Percentiles rank a stretch among this genome's conserved stretches.
phyloP scores from a whole-genome alignment of 2,329 filamentous ascomycete species.

The Cladosporium velox region DNA sequence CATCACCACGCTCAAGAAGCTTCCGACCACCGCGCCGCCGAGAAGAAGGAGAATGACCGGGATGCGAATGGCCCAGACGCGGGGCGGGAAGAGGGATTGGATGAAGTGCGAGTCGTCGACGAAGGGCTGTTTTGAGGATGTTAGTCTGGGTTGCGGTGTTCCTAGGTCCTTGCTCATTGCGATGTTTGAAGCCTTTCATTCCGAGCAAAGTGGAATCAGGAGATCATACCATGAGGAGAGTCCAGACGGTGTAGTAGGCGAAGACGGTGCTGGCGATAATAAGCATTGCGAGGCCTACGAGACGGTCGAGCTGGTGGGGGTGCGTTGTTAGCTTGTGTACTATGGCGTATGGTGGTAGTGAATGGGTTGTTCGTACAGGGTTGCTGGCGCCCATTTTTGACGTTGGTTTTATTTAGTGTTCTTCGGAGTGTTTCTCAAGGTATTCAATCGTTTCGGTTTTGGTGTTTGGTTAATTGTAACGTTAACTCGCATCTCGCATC shows the following conservation, averaged over 20 bases:
- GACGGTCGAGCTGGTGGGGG: conserved; percentile 77
- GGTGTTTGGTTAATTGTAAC: background rate
- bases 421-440: background rate
- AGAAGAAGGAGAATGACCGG: conserved; percentile 94
- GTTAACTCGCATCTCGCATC: background rate
- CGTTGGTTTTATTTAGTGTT: background rate
- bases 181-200: too few relatives aligned
- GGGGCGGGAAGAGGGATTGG: conserved; percentile 92
- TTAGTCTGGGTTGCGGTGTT: background rate
- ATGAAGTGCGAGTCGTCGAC: conserved; percentile 93
- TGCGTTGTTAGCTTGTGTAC: background rate
- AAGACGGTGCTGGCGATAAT: conserved; percentile 72
- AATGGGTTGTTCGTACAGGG: conserved; percentile 9
- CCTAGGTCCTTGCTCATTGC: too few relatives aligned
- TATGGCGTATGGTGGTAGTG: background rate
- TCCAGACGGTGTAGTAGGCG: conserved; percentile 97
- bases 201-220: too few relatives aligned
- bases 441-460: background rate
- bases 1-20: conserved; percentile 96
- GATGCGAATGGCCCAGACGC: conserved; percentile 98
- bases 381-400: conserved; percentile 23
- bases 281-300: conserved; percentile 75
- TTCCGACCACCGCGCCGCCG: conserved; percentile 89
- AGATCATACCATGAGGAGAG: conserved; percentile 78
- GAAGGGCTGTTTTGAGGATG: conserved; percentile 69